A percentile compares a stretch with the other conserved stretches of the same genome.
Conservation (phyloP, 192 early-diverging fungal species). For the Dispira parvispora region DNA sequence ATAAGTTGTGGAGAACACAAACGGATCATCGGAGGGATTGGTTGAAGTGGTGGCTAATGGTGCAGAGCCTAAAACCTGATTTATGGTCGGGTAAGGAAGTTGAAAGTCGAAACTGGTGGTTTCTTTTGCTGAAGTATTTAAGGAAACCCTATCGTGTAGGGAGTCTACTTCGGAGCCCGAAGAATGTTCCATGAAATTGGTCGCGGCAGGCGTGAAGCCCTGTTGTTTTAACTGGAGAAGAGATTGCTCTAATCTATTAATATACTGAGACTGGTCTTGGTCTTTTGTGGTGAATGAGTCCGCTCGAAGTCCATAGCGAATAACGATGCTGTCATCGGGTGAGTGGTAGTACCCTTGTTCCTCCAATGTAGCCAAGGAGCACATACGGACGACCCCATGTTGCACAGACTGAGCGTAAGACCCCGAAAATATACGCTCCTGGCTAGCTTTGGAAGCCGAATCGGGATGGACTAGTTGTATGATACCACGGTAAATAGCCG, state of each 20-base stretch:
- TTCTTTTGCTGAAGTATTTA: background rate
- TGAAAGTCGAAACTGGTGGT: background rate
- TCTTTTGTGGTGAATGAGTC: background rate
- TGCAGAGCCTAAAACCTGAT: background rate
- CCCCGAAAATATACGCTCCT: background rate
- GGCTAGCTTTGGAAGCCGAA: background rate
- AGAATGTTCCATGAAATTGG: background rate
- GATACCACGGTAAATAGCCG: background rate
- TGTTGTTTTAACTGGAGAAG: conserved; percentile 5
- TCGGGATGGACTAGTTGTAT: background rate
- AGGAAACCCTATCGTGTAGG: background rate
- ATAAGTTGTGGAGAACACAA: no score
- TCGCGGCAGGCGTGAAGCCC: background rate
- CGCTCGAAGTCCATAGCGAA: conserved; percentile 3
- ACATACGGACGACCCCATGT: background rate
- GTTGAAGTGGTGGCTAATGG: background rate
- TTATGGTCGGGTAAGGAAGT: background rate
- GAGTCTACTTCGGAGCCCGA: background rate
- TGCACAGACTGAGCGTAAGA: background rate
- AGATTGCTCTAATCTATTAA: background rate
- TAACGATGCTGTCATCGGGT: background rate
- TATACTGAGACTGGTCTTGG: conserved; percentile 10
- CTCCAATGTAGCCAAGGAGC: background rate
- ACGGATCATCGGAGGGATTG: background rate
- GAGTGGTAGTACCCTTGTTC: conserved; percentile 5